Base-by-base conservation (phyloP, 1,284 basidiomycete species). In the Ustilago loliicola region DNA sequence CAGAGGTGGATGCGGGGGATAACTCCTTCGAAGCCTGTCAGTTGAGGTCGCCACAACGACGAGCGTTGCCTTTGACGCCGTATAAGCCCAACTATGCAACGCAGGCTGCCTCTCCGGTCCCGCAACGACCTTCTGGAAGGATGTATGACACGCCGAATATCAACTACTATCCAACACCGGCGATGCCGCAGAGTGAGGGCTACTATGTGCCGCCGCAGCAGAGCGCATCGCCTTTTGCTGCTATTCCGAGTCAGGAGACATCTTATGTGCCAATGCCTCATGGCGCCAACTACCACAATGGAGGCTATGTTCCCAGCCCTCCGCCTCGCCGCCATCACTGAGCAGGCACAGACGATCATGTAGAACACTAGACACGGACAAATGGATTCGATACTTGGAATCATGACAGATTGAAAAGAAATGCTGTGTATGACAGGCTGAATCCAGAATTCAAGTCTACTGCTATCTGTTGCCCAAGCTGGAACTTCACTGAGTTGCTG, bases 131-230 rank as follows among this genome's bases (percentile, higher is more conserved):
- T 1, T 72, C 64, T 17, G 70, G 64, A 25, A 60, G 70, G 53
- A 59, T 72, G 61, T 72, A 72, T 56, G 64, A 72, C 25, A 72
- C 70, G 30, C 70, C 70, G 6, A 72, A 72, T 56, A 64, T 66
- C 59, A 72, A 66, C 52, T 72, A 72, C 23, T 72, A 72, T 25
- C 60, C 70, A 10, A 72, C 70, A 15, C 70, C 64, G 8, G 56
- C 60, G 36, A 59, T 72, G 61, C 7, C 42, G 47, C 64, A 66
- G 40, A 63, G 32, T 50, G 48, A 50, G n/a, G 48, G 48, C 23
- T 50, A 50, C 29, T 50, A 50, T 29, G 10, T 27, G 13, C 25
- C 25, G 48, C 48, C 48, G 5, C 60, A 51, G 50, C 19, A 40
- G 32, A 11, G 17, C 51, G 51, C 51, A 34, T 32, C 32, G 30